Evolutionary conservation across 23 red algal species (phyloP).

Genomic region (Gracilaria vermiculophylla): DNA sequence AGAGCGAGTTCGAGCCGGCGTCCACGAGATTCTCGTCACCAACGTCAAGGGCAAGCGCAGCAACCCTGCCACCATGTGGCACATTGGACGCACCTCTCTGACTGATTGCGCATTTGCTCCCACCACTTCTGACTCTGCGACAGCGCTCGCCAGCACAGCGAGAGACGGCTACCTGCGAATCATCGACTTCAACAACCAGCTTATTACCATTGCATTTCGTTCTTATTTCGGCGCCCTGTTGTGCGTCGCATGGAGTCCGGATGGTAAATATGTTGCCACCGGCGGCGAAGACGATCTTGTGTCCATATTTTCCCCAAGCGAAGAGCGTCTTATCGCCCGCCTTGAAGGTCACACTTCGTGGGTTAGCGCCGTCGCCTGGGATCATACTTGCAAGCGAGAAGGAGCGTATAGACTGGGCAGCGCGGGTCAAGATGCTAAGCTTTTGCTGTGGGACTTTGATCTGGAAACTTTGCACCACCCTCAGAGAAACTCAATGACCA

Average conservation of each 20-base stretch:
- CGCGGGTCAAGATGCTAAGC: conserved; percentile 90
- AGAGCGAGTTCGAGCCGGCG: conserved; percentile 29
- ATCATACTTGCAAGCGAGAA: conserved; percentile 21
- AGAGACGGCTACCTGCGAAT: conserved; percentile 87
- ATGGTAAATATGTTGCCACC: conserved; percentile 90
- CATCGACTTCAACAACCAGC: conserved; percentile 65
- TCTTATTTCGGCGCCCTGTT: conserved; percentile 94
- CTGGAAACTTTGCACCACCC: conserved; percentile 69
- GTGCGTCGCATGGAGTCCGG: conserved; percentile 88
- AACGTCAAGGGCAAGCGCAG: conserved; percentile 61
- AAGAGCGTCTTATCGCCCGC: conserved; percentile 64
- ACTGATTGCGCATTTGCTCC: conserved; percentile 70
- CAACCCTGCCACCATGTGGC: conserved; percentile 71
- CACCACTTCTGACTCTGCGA: conserved; percentile 1
- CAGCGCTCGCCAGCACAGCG: conserved; percentile 55
- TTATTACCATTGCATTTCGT: conserved; percentile 70
- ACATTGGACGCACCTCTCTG: conserved; percentile 41
- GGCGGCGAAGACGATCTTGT: conserved; percentile 98
- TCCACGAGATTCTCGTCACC: conserved; percentile 70
- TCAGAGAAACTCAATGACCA: conserved; percentile 20
- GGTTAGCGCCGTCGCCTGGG: conserved; percentile 81
- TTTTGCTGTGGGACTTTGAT: conserved; percentile 93
- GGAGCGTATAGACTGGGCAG: conserved; percentile 79
- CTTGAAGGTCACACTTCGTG: conserved; percentile 80
- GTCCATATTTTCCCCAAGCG: conserved; percentile 78